phyloP scores from a whole-genome alignment of 768 basidiomycete genomes.

The Amanita subjunquillea region DNA sequence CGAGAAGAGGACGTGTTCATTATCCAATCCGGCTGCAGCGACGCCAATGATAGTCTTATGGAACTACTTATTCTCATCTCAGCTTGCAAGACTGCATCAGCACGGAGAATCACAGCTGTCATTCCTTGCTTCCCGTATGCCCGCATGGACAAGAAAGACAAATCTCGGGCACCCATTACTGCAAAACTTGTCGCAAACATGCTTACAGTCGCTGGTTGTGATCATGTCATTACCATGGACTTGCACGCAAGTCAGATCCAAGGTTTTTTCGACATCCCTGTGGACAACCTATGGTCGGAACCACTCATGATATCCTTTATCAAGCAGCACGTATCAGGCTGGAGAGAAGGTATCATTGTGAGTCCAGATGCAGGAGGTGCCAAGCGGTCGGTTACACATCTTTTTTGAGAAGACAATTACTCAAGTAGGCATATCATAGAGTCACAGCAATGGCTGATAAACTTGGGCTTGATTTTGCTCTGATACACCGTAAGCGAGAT shows the following conservation, averaged over 20 bases:
- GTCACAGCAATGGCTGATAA: slow-evolving; percentile 94
- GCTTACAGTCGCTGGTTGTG: slow-evolving; percentile 93
- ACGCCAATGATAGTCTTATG: slow-evolving; percentile 96
- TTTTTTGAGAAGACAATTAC: slow-evolving; percentile 2
- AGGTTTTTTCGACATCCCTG: slow-evolving; percentile 97
- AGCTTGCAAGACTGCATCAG: slow-evolving; percentile 94
- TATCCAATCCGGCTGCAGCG: slow-evolving; percentile 82
- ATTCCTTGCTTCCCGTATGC: slow-evolving; percentile 98
- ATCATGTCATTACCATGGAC: slow-evolving; percentile 99
- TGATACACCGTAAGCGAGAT: slow-evolving; percentile 87
- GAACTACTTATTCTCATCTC: slow-evolving; percentile 98
- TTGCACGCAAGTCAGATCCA: slow-evolving; percentile 97
- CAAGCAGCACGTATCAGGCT: slow-evolving; percentile 75
- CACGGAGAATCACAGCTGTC: slow-evolving; percentile 91
- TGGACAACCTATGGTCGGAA: slow-evolving; percentile 95
- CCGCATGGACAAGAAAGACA: slow-evolving; percentile 97
- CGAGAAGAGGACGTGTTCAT: slow-evolving; percentile 99
- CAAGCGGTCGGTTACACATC: slow-evolving; percentile 64
- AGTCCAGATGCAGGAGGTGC: slow-evolving; percentile 97
- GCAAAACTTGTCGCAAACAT: slow-evolving; percentile 98
- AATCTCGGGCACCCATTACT: slow-evolving; percentile 90
- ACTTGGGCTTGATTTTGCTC: slow-evolving; percentile 87
- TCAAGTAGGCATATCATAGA: slow-evolving; percentile 27
- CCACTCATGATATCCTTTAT: slow-evolving; percentile 93
- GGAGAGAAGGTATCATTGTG: slow-evolving; percentile 84